Evolutionary conservation across 176 grass and related monocot species (phyloP).

Genomic region (Eleusine coracana): DNA sequence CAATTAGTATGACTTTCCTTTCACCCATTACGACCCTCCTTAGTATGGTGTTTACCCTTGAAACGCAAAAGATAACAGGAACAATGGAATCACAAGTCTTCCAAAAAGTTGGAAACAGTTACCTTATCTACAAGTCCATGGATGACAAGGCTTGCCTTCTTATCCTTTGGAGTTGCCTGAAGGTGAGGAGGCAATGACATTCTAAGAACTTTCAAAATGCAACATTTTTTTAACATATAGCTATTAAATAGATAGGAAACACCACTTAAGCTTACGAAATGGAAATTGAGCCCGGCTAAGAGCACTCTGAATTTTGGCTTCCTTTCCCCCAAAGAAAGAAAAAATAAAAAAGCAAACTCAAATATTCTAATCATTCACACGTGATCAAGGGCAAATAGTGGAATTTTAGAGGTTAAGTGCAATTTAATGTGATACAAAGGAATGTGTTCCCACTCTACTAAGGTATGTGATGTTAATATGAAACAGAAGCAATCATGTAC

Average conservation of each 20-base stretch:
- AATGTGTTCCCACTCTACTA: too few species aligned
- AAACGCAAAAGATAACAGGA: constrained; percentile 23
- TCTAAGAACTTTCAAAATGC: not conserved
- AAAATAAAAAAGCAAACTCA: not conserved
- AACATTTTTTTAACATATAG: not conserved
- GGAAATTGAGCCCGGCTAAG: not conserved
- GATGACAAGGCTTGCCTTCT: constrained; percentile 95
- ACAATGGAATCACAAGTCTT: constrained; percentile 33
- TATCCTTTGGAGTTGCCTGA: constrained; percentile 92
- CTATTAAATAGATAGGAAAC: constrained; percentile 11
- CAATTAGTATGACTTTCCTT: not conserved
- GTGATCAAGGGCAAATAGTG: not conserved
- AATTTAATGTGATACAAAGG: not conserved
- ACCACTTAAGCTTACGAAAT: not conserved
- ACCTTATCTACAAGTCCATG: constrained; percentile 97
- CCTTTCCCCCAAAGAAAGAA: not conserved
- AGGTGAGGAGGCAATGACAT: constrained; percentile 23
- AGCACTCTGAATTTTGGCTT: not conserved
- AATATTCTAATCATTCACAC: constrained; percentile 18
- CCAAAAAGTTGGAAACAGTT: constrained; percentile 9
- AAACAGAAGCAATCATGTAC: constrained; percentile 7
- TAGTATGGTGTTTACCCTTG: not conserved
- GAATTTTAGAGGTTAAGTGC: not conserved
- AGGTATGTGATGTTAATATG: not conserved
- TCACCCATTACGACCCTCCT: not conserved